Evolutionary conservation across 139 green algal genomes (phyloP).

Genomic region (Parachlorella kessleri): DNA sequence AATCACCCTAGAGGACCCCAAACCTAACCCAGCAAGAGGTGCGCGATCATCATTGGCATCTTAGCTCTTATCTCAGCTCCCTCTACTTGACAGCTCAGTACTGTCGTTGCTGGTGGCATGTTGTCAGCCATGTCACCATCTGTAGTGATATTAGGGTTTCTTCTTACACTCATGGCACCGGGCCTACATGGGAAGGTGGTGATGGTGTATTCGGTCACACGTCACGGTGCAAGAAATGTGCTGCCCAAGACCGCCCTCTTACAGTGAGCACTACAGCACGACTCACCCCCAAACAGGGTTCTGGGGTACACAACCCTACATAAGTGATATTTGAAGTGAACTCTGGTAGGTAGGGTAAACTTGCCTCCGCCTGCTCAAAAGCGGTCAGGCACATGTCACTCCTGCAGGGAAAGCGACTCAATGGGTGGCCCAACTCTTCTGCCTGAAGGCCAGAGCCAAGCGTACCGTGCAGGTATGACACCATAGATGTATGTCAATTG

Average conservation of each 20-base stretch:
- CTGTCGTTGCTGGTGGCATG: too few species aligned
- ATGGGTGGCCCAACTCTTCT: constrained; percentile 50
- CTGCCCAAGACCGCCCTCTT: constrained; percentile 45
- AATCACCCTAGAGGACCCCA: too few species aligned
- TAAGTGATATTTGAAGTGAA: background rate
- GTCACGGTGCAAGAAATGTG: constrained; percentile 30
- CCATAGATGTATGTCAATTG: too few species aligned
- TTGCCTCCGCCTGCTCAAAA: background rate
- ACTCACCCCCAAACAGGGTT: background rate
- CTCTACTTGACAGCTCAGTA: too few species aligned
- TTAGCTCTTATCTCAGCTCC: too few species aligned
- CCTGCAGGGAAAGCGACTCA: constrained; percentile 24
- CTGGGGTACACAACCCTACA: too few species aligned
- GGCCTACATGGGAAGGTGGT: background rate
- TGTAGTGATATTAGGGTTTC: too few species aligned
- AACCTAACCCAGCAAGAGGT: too few species aligned
- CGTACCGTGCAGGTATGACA: constrained; percentile 39
- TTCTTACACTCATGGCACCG: too few species aligned
- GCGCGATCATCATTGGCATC: too few species aligned
- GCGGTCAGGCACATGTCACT: background rate
- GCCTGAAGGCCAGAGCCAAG: constrained; percentile 39
- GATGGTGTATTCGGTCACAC: background rate
- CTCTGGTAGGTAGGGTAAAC: background rate
- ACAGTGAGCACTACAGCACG: background rate
- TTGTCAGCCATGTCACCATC: too few species aligned